phyloP scores from a whole-genome alignment of 306 rosid genomes.

The Potentilla sterilis region DNA sequence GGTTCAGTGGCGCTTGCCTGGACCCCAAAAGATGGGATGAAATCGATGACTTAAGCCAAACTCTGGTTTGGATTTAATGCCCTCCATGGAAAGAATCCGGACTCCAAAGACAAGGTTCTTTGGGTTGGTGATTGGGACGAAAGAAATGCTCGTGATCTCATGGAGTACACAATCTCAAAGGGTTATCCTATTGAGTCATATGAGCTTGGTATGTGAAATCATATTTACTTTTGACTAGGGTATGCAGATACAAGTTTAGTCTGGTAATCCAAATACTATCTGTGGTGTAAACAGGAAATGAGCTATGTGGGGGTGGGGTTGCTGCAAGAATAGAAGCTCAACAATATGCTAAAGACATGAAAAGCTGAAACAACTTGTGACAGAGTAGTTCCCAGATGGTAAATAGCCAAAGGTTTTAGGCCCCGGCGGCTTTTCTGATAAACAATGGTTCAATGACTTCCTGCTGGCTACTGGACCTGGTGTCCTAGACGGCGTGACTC shows the following conservation, averaged over 20 bases:
- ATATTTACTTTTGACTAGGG: not conserved
- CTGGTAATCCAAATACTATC: not conserved
- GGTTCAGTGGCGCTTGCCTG: constrained; percentile 54
- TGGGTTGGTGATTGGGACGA: constrained; percentile 57
- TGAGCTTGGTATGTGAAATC: constrained; percentile 27
- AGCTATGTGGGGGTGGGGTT: constrained; percentile 46
- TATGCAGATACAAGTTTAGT: not conserved
- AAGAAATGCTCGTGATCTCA: constrained; percentile 44
- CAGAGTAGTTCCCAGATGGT: constrained; percentile 33
- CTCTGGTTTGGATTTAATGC: constrained; percentile 62
- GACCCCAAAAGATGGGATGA: constrained; percentile 50
- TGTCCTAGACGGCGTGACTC: constrained; percentile 52
- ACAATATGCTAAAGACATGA: constrained; percentile 57
- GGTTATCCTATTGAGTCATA: constrained; percentile 68
- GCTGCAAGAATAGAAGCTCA: constrained; percentile 41
- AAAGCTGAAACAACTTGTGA: constrained; percentile 32
- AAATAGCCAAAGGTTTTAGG: constrained; percentile 58
- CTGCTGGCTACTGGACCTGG: constrained; percentile 42
- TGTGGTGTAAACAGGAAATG: constrained; percentile 45
- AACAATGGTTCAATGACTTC: constrained; percentile 55
- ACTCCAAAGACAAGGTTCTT: constrained; percentile 23
- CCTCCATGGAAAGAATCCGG: constrained; percentile 39
- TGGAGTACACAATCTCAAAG: constrained; percentile 46
- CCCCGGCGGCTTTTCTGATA: constrained; percentile 59
- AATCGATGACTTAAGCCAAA: constrained; percentile 40